phyloP scores from a whole-genome alignment of 352 stramenopile genomes.

The Pythium aquatile region DNA sequence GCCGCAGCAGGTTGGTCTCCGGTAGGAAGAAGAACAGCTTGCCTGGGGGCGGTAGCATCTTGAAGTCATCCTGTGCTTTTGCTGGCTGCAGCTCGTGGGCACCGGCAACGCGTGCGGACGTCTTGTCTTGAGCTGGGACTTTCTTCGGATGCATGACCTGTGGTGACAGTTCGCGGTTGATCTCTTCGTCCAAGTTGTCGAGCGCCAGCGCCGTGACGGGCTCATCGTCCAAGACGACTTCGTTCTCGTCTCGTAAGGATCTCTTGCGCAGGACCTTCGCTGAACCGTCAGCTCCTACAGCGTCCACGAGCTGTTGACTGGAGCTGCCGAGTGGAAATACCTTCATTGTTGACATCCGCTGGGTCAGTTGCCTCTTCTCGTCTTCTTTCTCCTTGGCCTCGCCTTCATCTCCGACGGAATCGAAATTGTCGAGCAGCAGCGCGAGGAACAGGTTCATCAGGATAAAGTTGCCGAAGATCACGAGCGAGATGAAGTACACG shows the following conservation, averaged over 20 bases:
- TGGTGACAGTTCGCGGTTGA: slow-evolving; percentile 33
- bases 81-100: neutral
- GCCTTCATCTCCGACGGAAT: slow-evolving; percentile 52
- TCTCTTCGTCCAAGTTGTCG: slow-evolving; percentile 38
- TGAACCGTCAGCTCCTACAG: neutral
- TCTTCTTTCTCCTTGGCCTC: slow-evolving; percentile 43
- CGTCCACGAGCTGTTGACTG: neutral
- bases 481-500: slow-evolving; percentile 88
- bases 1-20: slow-evolving; percentile 38
- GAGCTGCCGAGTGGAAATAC: slow-evolving; percentile 28
- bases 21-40: slow-evolving; percentile 52
- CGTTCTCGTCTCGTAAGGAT: neutral
- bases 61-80: slow-evolving; percentile 6
- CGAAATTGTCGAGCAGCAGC: slow-evolving; percentile 91
- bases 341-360: slow-evolving; percentile 68
- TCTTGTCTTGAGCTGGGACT: neutral
- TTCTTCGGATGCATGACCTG: neutral
- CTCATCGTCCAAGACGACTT: slow-evolving; percentile 13
- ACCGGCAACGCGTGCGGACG: neutral
- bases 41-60: slow-evolving; percentile 22
- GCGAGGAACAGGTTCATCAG: slow-evolving; percentile 95
- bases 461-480: slow-evolving; percentile 89
- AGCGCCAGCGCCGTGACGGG: slow-evolving; percentile 27
- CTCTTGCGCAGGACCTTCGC: neutral
- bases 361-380: slow-evolving; percentile 44